These are phyloP conservation scores for Fusarium zealandicum DNA, from an alignment of 2,329 filamentous ascomycete species.

Conservation along the genomic window DNA sequence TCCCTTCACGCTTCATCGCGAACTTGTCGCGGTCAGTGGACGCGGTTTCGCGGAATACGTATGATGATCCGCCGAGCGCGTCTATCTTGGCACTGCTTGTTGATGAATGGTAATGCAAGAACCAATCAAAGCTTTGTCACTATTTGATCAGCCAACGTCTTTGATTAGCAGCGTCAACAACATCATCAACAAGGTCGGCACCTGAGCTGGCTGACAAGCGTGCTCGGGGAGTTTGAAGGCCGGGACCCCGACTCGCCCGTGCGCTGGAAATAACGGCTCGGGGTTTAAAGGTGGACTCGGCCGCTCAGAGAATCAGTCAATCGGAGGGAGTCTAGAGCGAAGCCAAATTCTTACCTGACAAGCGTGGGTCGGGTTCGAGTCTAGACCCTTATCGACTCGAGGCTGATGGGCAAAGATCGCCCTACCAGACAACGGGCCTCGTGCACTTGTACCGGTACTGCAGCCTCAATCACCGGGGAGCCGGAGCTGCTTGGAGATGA, in stretches of 20 bases:
- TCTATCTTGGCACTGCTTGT: neutral
- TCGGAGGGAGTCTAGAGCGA: constrained; percentile 4
- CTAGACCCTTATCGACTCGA: constrained; percentile 23
- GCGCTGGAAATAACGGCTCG: constrained; percentile 27
- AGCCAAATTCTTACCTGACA: constrained; percentile 3
- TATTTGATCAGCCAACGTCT: neutral
- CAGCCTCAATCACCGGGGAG: constrained; percentile 1
- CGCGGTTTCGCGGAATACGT: neutral
- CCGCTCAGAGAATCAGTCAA: constrained; percentile 1
- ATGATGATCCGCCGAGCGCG: neutral
- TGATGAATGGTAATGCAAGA: neutral
- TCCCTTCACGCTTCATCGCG: too few relatives aligned
- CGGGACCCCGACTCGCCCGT: constrained; percentile 15
- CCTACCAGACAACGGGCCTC: constrained; percentile 14
- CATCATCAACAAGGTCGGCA: neutral
- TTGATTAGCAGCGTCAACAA: neutral
- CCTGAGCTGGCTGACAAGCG: too few relatives aligned
- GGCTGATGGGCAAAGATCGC: constrained; percentile 25
- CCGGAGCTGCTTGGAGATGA: constrained; percentile 4
- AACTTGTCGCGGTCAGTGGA: neutral
- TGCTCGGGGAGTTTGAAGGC: constrained; percentile 14
- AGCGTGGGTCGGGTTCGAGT: constrained; percentile 24
- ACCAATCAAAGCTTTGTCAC: neutral
- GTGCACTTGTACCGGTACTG: constrained; percentile 18
- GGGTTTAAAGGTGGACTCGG: constrained; percentile 2